Evolutionary conservation across 192 early-diverging fungal genomes (phyloP).

Genomic region (Cetraspora pellucida): DNA sequence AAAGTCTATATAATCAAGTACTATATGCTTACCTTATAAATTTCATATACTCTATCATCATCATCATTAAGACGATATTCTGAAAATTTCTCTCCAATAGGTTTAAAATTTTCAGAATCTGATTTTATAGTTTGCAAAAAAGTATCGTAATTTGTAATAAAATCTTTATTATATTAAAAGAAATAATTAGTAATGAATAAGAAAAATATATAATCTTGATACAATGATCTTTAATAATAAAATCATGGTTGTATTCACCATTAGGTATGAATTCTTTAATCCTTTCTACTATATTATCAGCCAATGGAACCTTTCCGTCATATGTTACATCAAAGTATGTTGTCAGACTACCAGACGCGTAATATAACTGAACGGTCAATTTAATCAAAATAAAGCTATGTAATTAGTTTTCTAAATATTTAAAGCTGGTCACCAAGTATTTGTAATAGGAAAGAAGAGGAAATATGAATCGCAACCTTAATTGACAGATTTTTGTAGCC

Average conservation of each 20-base stretch:
- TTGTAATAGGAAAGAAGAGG: neutral
- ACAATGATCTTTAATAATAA: slow-evolving; percentile 2
- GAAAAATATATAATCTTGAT: neutral
- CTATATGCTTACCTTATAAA: slow-evolving; percentile 63
- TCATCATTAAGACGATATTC: slow-evolving; percentile 63
- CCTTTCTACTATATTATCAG: slow-evolving; percentile 66
- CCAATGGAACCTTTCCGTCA: slow-evolving; percentile 61
- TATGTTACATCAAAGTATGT: slow-evolving; percentile 71
- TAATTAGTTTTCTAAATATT: neutral
- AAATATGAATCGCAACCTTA: slow-evolving; percentile 41
- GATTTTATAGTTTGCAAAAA: slow-evolving; percentile 65
- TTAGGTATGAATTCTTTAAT: slow-evolving; percentile 62
- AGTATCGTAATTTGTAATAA: slow-evolving; percentile 59
- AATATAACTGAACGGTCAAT: slow-evolving; percentile 61
- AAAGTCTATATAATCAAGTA: neutral
- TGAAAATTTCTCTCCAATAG: slow-evolving; percentile 75
- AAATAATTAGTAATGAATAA: neutral
- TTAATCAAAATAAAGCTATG: neutral
- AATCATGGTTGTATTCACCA: slow-evolving; percentile 39
- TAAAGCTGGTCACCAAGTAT: neutral
- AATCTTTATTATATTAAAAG: slow-evolving; percentile 34
- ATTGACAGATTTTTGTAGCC: slow-evolving; percentile 86
- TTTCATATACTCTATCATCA: slow-evolving; percentile 58
- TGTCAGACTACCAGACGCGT: slow-evolving; percentile 75
- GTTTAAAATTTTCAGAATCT: slow-evolving; percentile 70